Conservation (phyloP, 345 rosid genomes). For the Eutrema japonicum region DNA sequence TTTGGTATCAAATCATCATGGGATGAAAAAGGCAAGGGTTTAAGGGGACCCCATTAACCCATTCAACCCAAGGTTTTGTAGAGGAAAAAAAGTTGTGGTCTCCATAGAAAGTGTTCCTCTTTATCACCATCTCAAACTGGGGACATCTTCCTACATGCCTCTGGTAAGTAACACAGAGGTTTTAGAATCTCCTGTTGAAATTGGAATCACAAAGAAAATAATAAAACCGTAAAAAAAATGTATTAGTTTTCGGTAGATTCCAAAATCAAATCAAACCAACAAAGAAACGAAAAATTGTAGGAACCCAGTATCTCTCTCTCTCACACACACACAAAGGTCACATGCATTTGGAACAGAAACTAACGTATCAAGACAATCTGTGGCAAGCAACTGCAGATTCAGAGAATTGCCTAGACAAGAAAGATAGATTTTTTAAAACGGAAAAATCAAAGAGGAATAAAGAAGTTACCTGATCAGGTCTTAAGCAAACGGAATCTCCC, state of each 20-base stretch:
- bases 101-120: conserved; percentile 45
- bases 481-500: conserved; percentile 66
- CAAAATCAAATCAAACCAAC: not conserved
- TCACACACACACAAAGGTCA: conserved; percentile 14
- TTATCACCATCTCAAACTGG: conserved; percentile 50
- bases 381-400: conserved; percentile 29
- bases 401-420: not conserved
- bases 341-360: conserved; percentile 28
- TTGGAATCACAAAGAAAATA: conserved; percentile 46
- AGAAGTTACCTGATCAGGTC: conserved; percentile 72
- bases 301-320: conserved; percentile 31
- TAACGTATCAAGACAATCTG: conserved; percentile 6
- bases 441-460: not conserved
- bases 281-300: conserved; percentile 3
- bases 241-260: conserved; percentile 62
- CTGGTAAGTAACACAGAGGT: conserved; percentile 25
- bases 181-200: conserved; percentile 57
- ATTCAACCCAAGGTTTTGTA: conserved; percentile 28
- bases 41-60: conserved; percentile 11
- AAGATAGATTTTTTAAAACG: not conserved
- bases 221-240: conserved; percentile 47
- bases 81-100: conserved; percentile 30
- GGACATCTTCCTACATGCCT: conserved; percentile 47
- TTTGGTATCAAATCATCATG: conserved; percentile 15
- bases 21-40: conserved; percentile 24